Percentiles rank a stretch among this genome's conserved stretches.
Conservation (phyloP, 2,329 filamentous ascomycete genomes). For the Trichoderma pleuroti region DNA sequence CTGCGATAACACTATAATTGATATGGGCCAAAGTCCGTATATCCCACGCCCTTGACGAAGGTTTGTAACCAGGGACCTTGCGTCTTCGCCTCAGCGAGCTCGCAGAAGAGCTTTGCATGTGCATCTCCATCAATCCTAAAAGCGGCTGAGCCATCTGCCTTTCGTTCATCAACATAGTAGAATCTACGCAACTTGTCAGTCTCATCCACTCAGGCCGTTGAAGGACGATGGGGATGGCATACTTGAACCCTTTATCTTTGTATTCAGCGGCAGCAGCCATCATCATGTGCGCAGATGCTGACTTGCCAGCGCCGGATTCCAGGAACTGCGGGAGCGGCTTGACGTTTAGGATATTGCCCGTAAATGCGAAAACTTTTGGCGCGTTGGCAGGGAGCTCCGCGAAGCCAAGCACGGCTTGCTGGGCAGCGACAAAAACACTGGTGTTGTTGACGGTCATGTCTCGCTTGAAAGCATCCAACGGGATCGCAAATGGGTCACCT, state of each 20-base stretch:
- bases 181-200: background rate
- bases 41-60: background rate
- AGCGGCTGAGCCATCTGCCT: conserved; percentile 2
- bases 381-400: background rate
- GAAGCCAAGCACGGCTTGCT: conserved; percentile 3
- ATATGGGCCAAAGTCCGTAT: background rate
- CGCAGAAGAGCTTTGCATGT: conserved; percentile 1
- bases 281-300: conserved; percentile 11
- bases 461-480: background rate
- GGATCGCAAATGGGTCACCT: conserved; percentile 3
- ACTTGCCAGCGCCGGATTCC: conserved; percentile 6
- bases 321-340: conserved; percentile 7
- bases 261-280: conserved; percentile 6
- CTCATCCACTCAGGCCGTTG: background rate
- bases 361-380: conserved; percentile 1
- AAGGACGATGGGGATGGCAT: background rate
- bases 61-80: conserved; percentile 6
- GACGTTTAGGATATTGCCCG: conserved; percentile 11
- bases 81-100: background rate
- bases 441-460: conserved; percentile 3
- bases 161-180: conserved; percentile 8
- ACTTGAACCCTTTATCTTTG: conserved; percentile 1
- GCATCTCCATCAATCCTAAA: conserved; percentile 10
- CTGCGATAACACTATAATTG: background rate
- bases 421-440: conserved; percentile 1